Evolutionary conservation across 2,329 filamentous ascomycete genomes (phyloP).

Genomic region (Nigrospora oryzae): DNA sequence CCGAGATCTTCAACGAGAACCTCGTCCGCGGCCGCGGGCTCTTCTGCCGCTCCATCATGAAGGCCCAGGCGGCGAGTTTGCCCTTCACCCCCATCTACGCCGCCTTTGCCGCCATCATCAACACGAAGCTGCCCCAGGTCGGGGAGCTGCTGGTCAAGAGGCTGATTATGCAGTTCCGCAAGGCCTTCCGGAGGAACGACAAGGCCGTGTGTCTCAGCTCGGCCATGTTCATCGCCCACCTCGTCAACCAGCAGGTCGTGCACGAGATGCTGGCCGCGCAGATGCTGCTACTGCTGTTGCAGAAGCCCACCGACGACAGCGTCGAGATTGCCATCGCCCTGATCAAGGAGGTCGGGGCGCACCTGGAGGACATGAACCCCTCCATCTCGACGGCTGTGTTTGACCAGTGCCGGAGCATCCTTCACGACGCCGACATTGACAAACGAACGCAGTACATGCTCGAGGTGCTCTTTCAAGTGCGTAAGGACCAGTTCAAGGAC

Average conservation of each 20-base stretch:
- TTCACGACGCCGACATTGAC: conserved; percentile 95
- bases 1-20: conserved; percentile 93
- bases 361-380: conserved; percentile 90
- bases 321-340: conserved; percentile 95
- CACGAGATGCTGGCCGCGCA: conserved; percentile 91
- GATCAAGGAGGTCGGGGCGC: conserved; percentile 86
- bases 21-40: conserved; percentile 82
- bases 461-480: conserved; percentile 91
- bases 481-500: conserved; percentile 95
- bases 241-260: conserved; percentile 93
- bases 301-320: conserved; percentile 94
- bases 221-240: conserved; percentile 88
- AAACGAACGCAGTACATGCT: conserved; percentile 99
- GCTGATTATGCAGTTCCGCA: conserved; percentile 85
- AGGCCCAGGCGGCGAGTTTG: conserved; percentile 90
- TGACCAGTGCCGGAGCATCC: conserved; percentile 88
- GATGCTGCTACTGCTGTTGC: conserved; percentile 81
- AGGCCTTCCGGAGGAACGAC: conserved; percentile 93
- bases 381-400: conserved; percentile 85
- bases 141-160: conserved; percentile 83
- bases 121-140: conserved; percentile 92
- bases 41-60: conserved; percentile 96
- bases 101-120: conserved; percentile 91
- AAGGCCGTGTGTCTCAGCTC: conserved; percentile 91
- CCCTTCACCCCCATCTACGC: conserved; percentile 96